Evolutionary conservation across 345 rosid species (phyloP), one percentile per base, ranked within the genome.

Genomic region (Eutrema yunnanense): DNA sequence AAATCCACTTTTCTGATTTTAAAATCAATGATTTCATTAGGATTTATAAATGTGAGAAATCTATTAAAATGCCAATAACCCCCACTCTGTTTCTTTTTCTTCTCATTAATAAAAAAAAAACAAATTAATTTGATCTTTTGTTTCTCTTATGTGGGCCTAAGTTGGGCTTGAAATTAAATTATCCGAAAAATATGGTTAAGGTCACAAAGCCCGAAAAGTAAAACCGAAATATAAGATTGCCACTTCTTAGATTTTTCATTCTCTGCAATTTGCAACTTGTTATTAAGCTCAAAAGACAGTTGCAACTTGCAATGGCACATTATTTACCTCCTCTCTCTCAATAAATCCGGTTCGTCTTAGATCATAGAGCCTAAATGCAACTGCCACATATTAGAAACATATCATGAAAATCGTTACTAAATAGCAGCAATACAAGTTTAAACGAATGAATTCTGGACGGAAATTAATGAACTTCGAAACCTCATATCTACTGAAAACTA

Each of bases 291-390:
- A n/a, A 34, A 71, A 42, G 22, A 46, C 16, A 43, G 46, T 10
- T 37, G 10, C 26, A 46, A 32, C 26, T 50, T 46, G 19, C 43
- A 43, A 26, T 8, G 38, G 30, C 53, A 33, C 4, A 60, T 57
- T 19, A 72, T 88, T 73, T 78, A 88, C 98, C 78, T 90, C 98
- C 74, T 90, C 94, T 57, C 92, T 78, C 64, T 90, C 97, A 1
- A 89, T 90, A 66, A 73, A 90, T 43, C 98, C 97, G 3, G 90
- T 86, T 80, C 87, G 94, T 82, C 90, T 77, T 78, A 93, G 82
- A 84, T 90, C 96, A 72, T 93, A 93, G 51, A 90, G 82, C 82
- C 83, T 85, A 79, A 93, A 87, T 16, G 94, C 87, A 83, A 89
- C 98, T 90, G 94, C 82, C 81, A 78, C 34, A 66, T 27, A 40